Evolutionary conservation across 768 basidiomycete species (phyloP), one percentile per base, ranked within the genome.

Genomic region (Leucocoprinus sp.): DNA sequence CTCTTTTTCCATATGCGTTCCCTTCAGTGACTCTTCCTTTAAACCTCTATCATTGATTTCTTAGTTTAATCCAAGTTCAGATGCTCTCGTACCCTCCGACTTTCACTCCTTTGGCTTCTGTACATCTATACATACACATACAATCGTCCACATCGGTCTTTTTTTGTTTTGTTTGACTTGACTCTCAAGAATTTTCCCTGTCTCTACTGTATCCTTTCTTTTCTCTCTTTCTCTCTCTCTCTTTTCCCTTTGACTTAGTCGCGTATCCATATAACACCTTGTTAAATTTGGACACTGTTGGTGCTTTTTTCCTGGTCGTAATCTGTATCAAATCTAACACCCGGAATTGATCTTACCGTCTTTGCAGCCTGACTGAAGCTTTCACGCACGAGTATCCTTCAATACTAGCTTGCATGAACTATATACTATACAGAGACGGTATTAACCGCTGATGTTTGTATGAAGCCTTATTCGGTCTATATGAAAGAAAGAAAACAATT

Each of bases 351-450:
- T n/a, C n/a, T n/a, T n/a, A n/a, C n/a, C n/a, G n/a, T n/a, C n/a
- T n/a, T n/a, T n/a, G n/a, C n/a, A n/a, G n/a, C n/a, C n/a, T n/a
- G n/a, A n/a, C n/a, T n/a, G n/a, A n/a, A n/a, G n/a, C n/a, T n/a
- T n/a, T n/a, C n/a, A n/a, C n/a, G n/a, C n/a, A n/a, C n/a, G n/a
- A n/a, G n/a, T n/a, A n/a, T n/a, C n/a, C n/a, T n/a, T n/a, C 23
- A 44, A 44, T 45, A n/a, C n/a, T n/a, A n/a, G 36, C 34, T 37
- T 37, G 35, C 26, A 37, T 45, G 9, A 23, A 28, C 22, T n/a
- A 12, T 37, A 45, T 29, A 45, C 43, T 45, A 37, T 23, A 45
- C 36, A 45, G n/a, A n/a, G n/a, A n/a, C n/a, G n/a, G n/a, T n/a
- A n/a, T n/a, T n/a, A n/a, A n/a, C n/a, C n/a, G n/a, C n/a, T n/a